A percentile compares a stretch with the other conserved stretches of the same genome.
These are phyloP conservation scores for Penicillium verrucosum DNA, from an alignment of 2,329 filamentous ascomycete species.

Conservation along the genomic window DNA sequence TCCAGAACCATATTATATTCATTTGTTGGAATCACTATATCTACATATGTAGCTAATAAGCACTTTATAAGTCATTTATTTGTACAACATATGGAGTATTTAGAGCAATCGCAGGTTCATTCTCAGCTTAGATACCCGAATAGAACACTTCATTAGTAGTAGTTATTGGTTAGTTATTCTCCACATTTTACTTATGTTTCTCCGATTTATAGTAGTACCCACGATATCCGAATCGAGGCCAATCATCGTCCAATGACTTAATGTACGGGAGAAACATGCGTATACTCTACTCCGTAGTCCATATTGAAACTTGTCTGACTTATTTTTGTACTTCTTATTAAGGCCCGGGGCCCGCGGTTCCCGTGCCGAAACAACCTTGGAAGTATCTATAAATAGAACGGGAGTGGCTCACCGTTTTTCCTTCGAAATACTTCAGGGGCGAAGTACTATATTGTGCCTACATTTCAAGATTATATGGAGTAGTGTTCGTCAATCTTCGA, in stretches of 20 bases:
- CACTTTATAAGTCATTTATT: too few relatives aligned
- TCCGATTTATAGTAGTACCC: not conserved
- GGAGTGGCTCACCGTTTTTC: not conserved
- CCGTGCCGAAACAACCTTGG: not conserved
- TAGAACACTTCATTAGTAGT: not conserved
- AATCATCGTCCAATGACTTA: not conserved
- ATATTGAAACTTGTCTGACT: not conserved
- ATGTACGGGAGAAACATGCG: not conserved
- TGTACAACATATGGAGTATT: too few relatives aligned
- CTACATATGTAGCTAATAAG: too few relatives aligned
- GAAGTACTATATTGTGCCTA: too few relatives aligned
- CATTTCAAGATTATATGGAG: not conserved
- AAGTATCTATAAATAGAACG: not conserved
- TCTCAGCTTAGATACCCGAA: not conserved
- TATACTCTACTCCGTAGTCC: too few relatives aligned
- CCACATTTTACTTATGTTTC: conserved; percentile 6
- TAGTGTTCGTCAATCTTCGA: not conserved
- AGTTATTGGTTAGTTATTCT: not conserved
- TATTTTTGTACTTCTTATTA: not conserved
- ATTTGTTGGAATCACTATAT: too few relatives aligned
- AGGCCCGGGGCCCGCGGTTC: not conserved
- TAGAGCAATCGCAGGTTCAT: not conserved
- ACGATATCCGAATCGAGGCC: conserved; percentile 6
- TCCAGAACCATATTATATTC: not conserved
- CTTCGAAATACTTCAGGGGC: too few relatives aligned